Percentiles rank a stretch among this genome's conserved stretches.
Evolutionary conservation across 129 eudicot genomes (phyloP).

Genomic region (Tanacetum coccineum): DNA sequence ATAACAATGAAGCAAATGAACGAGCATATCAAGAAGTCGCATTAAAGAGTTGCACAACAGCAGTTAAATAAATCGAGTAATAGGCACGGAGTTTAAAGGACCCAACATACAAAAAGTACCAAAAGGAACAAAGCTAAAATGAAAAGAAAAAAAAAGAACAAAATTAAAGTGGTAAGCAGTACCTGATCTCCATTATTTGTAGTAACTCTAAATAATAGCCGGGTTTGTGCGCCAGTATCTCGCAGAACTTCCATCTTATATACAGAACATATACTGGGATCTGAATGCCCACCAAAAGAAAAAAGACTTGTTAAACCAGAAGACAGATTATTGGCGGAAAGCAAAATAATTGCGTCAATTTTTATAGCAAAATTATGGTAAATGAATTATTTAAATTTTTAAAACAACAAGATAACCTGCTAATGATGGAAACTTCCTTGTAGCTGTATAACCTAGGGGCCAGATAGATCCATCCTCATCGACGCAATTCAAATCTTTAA

Average conservation of each 20-base stretch:
- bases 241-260: conserved; percentile 83
- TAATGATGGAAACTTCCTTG: conserved; percentile 68
- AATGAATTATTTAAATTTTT: neutral
- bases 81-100: neutral
- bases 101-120: neutral
- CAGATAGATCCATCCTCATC: conserved; percentile 51
- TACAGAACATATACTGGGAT: conserved; percentile 44
- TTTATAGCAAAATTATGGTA: neutral
- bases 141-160: neutral
- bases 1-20: conserved; percentile 7
- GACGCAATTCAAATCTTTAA: conserved; percentile 44
- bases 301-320: conserved; percentile 2
- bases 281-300: conserved; percentile 33
- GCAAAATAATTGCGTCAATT: conserved; percentile 3
- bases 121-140: neutral
- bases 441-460: conserved; percentile 80
- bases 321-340: neutral
- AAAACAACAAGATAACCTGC: conserved; percentile 43
- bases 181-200: conserved; percentile 77
- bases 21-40: conserved; percentile 6
- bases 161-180: neutral
- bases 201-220: conserved; percentile 75
- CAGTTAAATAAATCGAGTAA: conserved; percentile 5
- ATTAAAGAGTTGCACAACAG: too few relatives aligned
- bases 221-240: conserved; percentile 53